phyloP scores from a whole-genome alignment of 495 filamentous ascomycete genomes.

The Sphaerosporella brunnea region DNA sequence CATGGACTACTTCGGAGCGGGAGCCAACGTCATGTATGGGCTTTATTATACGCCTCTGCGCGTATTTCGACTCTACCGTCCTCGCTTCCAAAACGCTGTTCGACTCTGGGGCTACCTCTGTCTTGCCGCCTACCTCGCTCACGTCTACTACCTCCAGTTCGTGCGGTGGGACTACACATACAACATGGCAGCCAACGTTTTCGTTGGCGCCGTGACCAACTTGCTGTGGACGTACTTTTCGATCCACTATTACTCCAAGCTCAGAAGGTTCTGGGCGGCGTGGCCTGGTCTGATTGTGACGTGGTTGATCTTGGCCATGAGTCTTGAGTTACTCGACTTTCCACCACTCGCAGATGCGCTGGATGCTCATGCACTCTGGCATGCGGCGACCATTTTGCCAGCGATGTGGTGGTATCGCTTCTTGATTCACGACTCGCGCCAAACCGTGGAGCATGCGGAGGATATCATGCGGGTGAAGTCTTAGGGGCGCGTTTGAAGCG shows the following conservation, averaged over 20 bases:
- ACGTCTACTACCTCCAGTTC: conserved; percentile 69
- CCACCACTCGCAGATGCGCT: conserved; percentile 64
- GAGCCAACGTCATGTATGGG: conserved; percentile 78
- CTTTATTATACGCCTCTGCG: conserved; percentile 68
- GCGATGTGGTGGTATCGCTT: conserved; percentile 90
- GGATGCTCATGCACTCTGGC: conserved; percentile 94
- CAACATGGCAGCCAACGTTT: conserved; percentile 92
- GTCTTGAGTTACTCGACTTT: conserved; percentile 86
- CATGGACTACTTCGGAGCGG: conserved; percentile 89
- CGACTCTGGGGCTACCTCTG: conserved; percentile 61
- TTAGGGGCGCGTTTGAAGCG: too few species aligned
- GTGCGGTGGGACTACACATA: conserved; percentile 90
- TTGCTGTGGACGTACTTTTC: conserved; percentile 74
- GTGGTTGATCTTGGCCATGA: conserved; percentile 87
- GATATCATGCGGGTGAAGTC: neutral
- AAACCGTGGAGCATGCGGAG: neutral
- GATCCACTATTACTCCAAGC: conserved; percentile 49
- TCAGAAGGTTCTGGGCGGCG: conserved; percentile 52
- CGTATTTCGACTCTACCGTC: conserved; percentile 59
- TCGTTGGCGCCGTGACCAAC: conserved; percentile 63
- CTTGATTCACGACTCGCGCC: neutral
- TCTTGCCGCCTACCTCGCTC: conserved; percentile 47
- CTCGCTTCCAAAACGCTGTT: conserved; percentile 41
- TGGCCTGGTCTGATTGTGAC: conserved; percentile 89
- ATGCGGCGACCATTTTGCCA: conserved; percentile 77